Evolutionary conservation across 305 asterid species (phyloP), one percentile per base, ranked within the genome.

Genomic region (Solanum aculeatissimum): DNA sequence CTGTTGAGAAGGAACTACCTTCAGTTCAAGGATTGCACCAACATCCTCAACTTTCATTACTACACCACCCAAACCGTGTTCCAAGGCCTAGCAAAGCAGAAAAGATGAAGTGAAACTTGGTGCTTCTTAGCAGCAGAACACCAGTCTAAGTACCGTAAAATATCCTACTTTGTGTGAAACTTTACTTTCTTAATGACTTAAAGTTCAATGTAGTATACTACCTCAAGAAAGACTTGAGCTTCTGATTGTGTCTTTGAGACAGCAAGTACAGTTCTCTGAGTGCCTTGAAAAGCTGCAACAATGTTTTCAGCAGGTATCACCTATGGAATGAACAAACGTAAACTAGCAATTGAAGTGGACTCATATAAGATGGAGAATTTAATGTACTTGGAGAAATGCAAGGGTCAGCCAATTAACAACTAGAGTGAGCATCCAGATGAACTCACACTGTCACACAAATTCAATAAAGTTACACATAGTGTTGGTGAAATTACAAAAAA

Each of bases 301-400:
- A 95, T 91, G 85, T 95, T 95, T 86, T 95, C 98, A 3, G 98
- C 97, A 85, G 98, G 97, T 85, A 95, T 95, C 82, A 93, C 97
- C 98, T 95, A 57, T 54, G 82, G 45, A 58, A 83, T 72, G 53
- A 74, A 71, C 51, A 43, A 69, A 60, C 35, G 21, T 42, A 58
- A 77, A 53, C 47, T 40, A 40, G 27, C 58, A 23, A 66, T 45
- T 57, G 72, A 85, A 65, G 83, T 38, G 54, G 71, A 51, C 68
- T 75, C 72, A 19, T 27, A 77, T 75, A 77, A 77, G 63, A 49
- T 77, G 63, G 18, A 77, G 82, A 51, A 27, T 18, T 15, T 55
- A 62, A 23, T 62, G 74, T 60, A 62, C 84, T 38, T 81, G 75
- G 70, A 81, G 42, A 10, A 12, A 60, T 81, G 47, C 27, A 42